Evolutionary conservation across 2,329 filamentous ascomycete genomes (phyloP), one percentile per base, ranked within the genome.

Genomic region (Scedosporium minutisporum): DNA sequence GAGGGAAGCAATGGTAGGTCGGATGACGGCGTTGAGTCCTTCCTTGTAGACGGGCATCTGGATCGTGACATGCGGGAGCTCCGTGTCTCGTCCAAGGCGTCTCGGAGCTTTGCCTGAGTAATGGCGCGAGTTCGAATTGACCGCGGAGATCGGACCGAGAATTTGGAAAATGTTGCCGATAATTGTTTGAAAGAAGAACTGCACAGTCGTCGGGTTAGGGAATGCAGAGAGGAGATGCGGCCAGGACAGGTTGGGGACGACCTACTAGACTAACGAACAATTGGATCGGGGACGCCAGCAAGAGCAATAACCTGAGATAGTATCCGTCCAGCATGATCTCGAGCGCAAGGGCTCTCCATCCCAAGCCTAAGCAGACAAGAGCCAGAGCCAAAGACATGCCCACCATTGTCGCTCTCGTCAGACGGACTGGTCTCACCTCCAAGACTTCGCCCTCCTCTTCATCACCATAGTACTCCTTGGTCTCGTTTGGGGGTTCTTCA

Each of bases 341-440:
- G 58, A 83, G 76, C 1, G 81, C 82, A 42, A 89, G 69, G 38
- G 77, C 68, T 62, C 80, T 76, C 74, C 79, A 85, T 62, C 86
- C 86, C 25, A 80, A 69, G 5, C 82, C 86, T 18, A 88, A 73
- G 53, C 82, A 82, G 4, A 72, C 67, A 29, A 84, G 70, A 18
- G 82, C 75, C 6, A 89, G 71, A 3, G 76, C 69, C 38, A 88
- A 65, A 0, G 85, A 86, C 9, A 80, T 57, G 0, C 74, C 78
- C 7, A 82, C 82, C 55, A 84, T 77, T 60, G 81, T 69, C 1
- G 85, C 73, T 68, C 84, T 85, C 66, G 80, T 79, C 33, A 88
- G 72, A 33, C 83, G 74, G 4, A 81, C 75, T n/a, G 74, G 74
- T 42, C 86, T 78, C 57, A 75, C 73, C 63, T 78, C 73, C 48